Conservation (phyloP, 495 filamentous ascomycete genomes). For the Penicillium atrosanguineum region DNA sequence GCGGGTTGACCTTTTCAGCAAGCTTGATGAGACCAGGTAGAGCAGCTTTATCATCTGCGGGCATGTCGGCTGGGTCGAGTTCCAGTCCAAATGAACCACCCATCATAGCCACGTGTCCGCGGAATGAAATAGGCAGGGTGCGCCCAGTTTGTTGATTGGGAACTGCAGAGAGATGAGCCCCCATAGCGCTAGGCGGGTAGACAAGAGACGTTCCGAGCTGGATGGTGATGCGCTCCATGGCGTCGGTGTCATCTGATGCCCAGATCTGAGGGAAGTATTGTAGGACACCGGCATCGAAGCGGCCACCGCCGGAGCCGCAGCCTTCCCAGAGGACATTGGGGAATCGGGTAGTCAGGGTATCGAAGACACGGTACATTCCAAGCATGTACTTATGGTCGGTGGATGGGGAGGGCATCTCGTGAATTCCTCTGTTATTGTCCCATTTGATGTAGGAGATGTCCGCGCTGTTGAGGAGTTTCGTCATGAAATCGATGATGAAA, state of each 20-base stretch:
- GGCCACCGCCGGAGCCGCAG: slow-evolving; percentile 54
- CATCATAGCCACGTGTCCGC: slow-evolving; percentile 57
- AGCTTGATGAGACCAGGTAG: slow-evolving; percentile 45
- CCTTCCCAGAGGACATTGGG: slow-evolving; percentile 58
- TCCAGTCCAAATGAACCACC: slow-evolving; percentile 57
- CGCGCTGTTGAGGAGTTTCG: slow-evolving; percentile 44
- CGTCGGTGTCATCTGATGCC: slow-evolving; percentile 58
- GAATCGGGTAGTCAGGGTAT: slow-evolving; percentile 49
- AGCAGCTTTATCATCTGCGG: slow-evolving; percentile 39
- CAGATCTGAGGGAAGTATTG: slow-evolving; percentile 59
- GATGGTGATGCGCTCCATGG: slow-evolving; percentile 49
- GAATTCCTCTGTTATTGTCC: slow-evolving; percentile 57
- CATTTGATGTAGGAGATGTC: slow-evolving; percentile 55
- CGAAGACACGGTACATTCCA: slow-evolving; percentile 53
- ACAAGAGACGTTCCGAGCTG: slow-evolving; percentile 54
- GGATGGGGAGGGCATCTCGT: slow-evolving; percentile 49
- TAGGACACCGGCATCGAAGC: slow-evolving; percentile 53
- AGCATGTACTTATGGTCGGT: slow-evolving; percentile 52
- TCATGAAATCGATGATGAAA: slow-evolving; percentile 49
- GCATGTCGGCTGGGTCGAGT: slow-evolving; percentile 44
- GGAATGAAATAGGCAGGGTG: slow-evolving; percentile 46
- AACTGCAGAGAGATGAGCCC: slow-evolving; percentile 53
- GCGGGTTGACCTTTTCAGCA: slow-evolving; percentile 49
- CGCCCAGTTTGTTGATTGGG: slow-evolving; percentile 52
- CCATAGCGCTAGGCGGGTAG: slow-evolving; percentile 55